Percentiles rank a stretch among this genome's conserved stretches.
Conservation (phyloP, 1,284 basidiomycete genomes). For the Ceratobasidium papillatum region DNA sequence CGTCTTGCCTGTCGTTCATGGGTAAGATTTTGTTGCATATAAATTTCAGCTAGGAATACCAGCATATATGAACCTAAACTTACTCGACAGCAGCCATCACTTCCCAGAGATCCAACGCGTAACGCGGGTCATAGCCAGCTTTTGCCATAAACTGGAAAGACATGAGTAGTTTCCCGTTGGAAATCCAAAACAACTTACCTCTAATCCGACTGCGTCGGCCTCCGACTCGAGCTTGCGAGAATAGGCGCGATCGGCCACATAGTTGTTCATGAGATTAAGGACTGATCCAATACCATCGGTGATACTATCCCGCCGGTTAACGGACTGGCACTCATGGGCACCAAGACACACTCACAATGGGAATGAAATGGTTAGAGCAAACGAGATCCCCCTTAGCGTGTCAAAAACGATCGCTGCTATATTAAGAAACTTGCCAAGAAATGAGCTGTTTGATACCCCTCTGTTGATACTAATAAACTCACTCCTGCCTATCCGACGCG, state of each 20-base stretch:
- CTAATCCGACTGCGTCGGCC: slow-evolving; percentile 59
- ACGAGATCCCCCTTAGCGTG: slow-evolving; percentile 58
- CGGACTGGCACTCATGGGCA: neutral
- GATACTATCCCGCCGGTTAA: slow-evolving; percentile 49
- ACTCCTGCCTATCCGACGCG: slow-evolving; percentile 50
- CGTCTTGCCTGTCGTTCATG: slow-evolving; percentile 49
- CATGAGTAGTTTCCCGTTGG: slow-evolving; percentile 38
- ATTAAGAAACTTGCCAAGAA: slow-evolving; percentile 54
- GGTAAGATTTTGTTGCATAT: neutral
- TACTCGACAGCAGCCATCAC: slow-evolving; percentile 57
- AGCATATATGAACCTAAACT: slow-evolving; percentile 18
- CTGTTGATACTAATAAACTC: slow-evolving; percentile 42
- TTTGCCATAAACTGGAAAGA: slow-evolving; percentile 53
- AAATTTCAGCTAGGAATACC: neutral
- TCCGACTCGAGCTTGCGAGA: slow-evolving; percentile 61
- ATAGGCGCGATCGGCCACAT: slow-evolving; percentile 58
- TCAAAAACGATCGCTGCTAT: slow-evolving; percentile 60
- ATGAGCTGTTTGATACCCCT: neutral
- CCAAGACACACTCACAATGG: slow-evolving; percentile 51
- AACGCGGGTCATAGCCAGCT: slow-evolving; percentile 59
- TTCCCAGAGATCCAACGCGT: slow-evolving; percentile 58
- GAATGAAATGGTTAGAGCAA: slow-evolving; percentile 59
- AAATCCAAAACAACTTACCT: slow-evolving; percentile 49
- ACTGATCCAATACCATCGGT: slow-evolving; percentile 57
- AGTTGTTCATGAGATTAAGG: slow-evolving; percentile 59